phyloP scores from a whole-genome alignment of 2,329 filamentous ascomycete species.

The Metarhizium album region DNA sequence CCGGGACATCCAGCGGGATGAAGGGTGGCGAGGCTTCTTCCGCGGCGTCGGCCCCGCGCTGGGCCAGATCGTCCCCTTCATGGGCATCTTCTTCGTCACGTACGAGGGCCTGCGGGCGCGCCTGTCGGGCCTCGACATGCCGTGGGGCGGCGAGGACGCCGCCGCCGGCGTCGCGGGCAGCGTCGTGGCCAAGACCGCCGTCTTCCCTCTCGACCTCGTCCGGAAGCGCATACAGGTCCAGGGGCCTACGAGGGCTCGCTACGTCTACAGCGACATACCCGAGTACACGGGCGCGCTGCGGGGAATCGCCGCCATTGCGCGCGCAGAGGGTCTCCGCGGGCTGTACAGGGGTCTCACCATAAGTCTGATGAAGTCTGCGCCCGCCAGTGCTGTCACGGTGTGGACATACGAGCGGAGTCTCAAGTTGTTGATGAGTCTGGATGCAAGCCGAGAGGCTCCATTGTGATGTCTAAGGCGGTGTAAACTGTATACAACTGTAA shows the following conservation, averaged over 20 bases:
- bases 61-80: slow-evolving; percentile 85
- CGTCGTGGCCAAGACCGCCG: slow-evolving; percentile 72
- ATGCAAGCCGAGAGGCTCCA: slow-evolving; percentile 18
- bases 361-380: slow-evolving; percentile 84
- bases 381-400: slow-evolving; percentile 84
- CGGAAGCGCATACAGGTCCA: slow-evolving; percentile 92
- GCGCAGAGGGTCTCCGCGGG: slow-evolving; percentile 63
- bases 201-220: slow-evolving; percentile 89
- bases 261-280: slow-evolving; percentile 81
- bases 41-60: slow-evolving; percentile 73
- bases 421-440: slow-evolving; percentile 39
- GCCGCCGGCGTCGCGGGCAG: slow-evolving; percentile 71
- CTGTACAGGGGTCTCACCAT: slow-evolving; percentile 83
- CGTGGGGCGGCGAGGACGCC: slow-evolving; percentile 72
- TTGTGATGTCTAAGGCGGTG: slow-evolving; percentile 7
- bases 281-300: slow-evolving; percentile 59
- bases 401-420: slow-evolving; percentile 85
- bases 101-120: slow-evolving; percentile 68
- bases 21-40: slow-evolving; percentile 76
- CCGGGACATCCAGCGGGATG: slow-evolving; percentile 59
- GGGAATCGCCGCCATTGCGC: slow-evolving; percentile 58
- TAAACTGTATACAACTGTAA: too few species aligned
- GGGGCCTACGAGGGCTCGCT: slow-evolving; percentile 68
- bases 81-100: slow-evolving; percentile 89
- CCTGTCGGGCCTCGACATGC: slow-evolving; percentile 44